Percentiles rank a stretch among this genome's conserved stretches.
phyloP scores from a whole-genome alignment of 2,329 filamentous ascomycete genomes.

The Fusarium sp. region DNA sequence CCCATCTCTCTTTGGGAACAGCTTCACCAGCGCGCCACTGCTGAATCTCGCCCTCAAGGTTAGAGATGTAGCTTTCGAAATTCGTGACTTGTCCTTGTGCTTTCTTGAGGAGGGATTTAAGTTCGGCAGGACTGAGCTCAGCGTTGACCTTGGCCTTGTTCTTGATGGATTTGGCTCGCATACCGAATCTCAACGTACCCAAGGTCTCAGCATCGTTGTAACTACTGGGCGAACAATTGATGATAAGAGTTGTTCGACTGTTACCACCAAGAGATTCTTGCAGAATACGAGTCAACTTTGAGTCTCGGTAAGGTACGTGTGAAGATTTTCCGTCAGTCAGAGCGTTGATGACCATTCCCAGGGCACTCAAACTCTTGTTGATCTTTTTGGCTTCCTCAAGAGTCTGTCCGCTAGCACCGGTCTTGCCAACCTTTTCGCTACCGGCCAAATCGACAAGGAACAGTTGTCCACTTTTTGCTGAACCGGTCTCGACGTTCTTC shows the following conservation, averaged over 20 bases:
- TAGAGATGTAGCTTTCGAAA: slow-evolving; percentile 88
- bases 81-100: slow-evolving; percentile 89
- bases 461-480: slow-evolving; percentile 94
- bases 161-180: slow-evolving; percentile 98
- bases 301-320: slow-evolving; percentile 96
- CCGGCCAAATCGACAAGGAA: slow-evolving; percentile 98
- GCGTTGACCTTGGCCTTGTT: slow-evolving; percentile 99
- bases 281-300: slow-evolving; percentile 94
- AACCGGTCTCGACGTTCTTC: slow-evolving; percentile 97
- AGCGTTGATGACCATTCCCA: slow-evolving; percentile 99
- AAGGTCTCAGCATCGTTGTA: slow-evolving; percentile 98
- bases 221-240: slow-evolving; percentile 98
- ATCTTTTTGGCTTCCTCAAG: slow-evolving; percentile 99
- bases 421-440: slow-evolving; percentile 99
- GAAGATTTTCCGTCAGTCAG: slow-evolving; percentile 97
- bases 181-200: slow-evolving; percentile 92
- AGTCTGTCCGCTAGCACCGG: slow-evolving; percentile 95
- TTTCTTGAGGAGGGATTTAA: slow-evolving; percentile 93
- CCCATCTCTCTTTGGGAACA: slow-evolving; percentile 93
- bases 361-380: slow-evolving; percentile 98
- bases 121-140: slow-evolving; percentile 93
- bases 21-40: slow-evolving; percentile 89
- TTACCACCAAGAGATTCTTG: slow-evolving; percentile 98
- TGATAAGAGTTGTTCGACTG: slow-evolving; percentile 96
- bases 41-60: slow-evolving; percentile 85